Conservation (phyloP, 1,139 yeast genomes). For the Pichia sp. region DNA sequence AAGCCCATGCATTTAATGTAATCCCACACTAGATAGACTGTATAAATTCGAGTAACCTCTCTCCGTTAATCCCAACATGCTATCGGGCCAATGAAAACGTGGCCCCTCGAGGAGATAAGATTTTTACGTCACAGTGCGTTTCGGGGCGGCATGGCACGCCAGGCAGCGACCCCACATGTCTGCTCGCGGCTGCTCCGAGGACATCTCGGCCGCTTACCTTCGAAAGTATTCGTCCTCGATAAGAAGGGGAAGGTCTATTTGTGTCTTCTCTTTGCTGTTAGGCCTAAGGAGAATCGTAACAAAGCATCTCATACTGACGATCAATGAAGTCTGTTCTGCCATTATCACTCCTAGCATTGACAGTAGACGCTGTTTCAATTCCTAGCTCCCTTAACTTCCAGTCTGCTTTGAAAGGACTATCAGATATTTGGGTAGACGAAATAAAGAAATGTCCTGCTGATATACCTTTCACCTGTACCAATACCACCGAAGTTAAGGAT, state of each 20-base stretch:
- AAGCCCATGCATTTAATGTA: not conserved
- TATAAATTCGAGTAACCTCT: not conserved
- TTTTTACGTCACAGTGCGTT: not conserved
- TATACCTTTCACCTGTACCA: conserved; percentile 63
- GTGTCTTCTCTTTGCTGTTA: too few relatives aligned
- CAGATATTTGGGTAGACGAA: conserved; percentile 8
- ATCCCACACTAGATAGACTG: not conserved
- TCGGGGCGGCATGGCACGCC: not conserved
- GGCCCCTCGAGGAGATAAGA: conserved; percentile 4
- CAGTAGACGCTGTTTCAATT: not conserved
- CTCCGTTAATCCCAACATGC: not conserved
- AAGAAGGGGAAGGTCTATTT: not conserved
- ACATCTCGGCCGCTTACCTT: not conserved
- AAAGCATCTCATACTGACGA: too few relatives aligned
- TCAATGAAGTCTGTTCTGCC: not conserved
- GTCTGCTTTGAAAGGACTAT: not conserved
- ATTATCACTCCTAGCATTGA: not conserved
- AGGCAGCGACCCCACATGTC: not conserved
- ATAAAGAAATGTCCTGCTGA: conserved; percentile 53
- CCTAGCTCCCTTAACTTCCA: not conserved
- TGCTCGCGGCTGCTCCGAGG: not conserved
- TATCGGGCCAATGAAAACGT: conserved; percentile 5
- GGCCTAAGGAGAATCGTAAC: too few relatives aligned
- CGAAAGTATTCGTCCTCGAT: not conserved
- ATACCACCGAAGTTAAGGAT: conserved; percentile 41